Conservation (phyloP, 371 early-diverging fungal species). For the Lichtheimia ramosa region DNA sequence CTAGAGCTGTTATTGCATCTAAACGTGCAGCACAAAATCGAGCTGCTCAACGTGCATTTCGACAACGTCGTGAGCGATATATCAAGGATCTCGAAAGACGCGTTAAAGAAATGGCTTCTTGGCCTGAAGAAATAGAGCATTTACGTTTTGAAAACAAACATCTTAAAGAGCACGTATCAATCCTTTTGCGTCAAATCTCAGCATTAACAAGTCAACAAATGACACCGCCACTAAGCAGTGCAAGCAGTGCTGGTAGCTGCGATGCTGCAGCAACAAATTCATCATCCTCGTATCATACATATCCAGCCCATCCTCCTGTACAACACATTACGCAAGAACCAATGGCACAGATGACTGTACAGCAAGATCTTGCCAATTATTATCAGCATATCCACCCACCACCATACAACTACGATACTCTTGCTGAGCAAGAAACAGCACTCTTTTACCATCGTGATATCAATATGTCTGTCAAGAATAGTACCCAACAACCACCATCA, state of each 20-base stretch:
- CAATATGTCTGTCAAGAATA: too few relatives aligned
- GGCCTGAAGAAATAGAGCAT: constrained; percentile 49
- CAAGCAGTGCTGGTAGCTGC: constrained; percentile 4
- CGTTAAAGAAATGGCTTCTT: constrained; percentile 42
- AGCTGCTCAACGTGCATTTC: constrained; percentile 50
- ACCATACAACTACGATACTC: too few relatives aligned
- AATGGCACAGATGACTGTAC: neutral
- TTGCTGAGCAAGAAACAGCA: too few relatives aligned
- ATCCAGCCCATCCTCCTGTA: neutral
- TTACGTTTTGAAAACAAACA: constrained; percentile 39
- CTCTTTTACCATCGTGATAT: too few relatives aligned
- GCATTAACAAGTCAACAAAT: constrained; percentile 11
- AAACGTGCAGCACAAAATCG: constrained; percentile 43
- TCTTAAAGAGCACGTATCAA: constrained; percentile 17
- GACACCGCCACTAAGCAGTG: neutral
- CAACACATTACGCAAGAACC: neutral
- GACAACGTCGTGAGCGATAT: constrained; percentile 47
- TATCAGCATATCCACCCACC: too few relatives aligned
- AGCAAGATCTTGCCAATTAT: too few relatives aligned
- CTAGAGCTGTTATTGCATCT: constrained; percentile 27
- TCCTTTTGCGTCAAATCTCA: constrained; percentile 10
- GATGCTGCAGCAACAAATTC: neutral
- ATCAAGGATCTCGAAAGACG: constrained; percentile 47
- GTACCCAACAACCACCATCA: too few relatives aligned
- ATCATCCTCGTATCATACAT: neutral